Evolutionary conservation across 192 early-diverging fungal genomes (phyloP).

Genomic region (Kappamyces sp.): DNA sequence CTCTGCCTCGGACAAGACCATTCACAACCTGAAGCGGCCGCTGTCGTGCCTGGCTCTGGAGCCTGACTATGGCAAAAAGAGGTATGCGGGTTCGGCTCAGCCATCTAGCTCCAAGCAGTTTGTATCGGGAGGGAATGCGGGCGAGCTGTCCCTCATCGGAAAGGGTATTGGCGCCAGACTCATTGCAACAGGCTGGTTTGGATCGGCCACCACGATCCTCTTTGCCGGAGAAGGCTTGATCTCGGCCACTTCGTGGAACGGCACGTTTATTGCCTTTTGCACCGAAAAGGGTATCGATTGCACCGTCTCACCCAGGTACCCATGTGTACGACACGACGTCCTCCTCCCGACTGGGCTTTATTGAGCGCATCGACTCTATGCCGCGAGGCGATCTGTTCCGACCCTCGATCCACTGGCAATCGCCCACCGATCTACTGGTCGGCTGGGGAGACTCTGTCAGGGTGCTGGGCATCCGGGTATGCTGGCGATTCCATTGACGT

Average conservation of each 20-base stretch:
- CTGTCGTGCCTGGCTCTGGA: constrained; percentile 86
- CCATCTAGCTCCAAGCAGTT: constrained; percentile 58
- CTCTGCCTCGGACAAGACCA: constrained; percentile 56
- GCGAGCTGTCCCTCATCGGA: constrained; percentile 76
- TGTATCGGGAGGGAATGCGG: constrained; percentile 86
- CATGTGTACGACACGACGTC: constrained; percentile 74
- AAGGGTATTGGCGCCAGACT: constrained; percentile 47
- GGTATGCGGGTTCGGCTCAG: no score
- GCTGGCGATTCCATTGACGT: not conserved
- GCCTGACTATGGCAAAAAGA: constrained; percentile 72
- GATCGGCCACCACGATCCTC: constrained; percentile 69
- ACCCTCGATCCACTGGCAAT: constrained; percentile 83
- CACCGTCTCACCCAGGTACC: constrained; percentile 39
- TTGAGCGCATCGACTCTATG: constrained; percentile 70
- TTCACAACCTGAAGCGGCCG: constrained; percentile 73
- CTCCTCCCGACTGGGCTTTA: constrained; percentile 72
- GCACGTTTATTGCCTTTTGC: constrained; percentile 85
- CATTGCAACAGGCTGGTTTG: constrained; percentile 71
- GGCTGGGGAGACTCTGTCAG: constrained; percentile 96
- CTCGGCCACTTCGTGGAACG: constrained; percentile 78
- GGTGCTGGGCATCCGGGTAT: constrained; percentile 66
- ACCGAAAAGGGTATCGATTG: constrained; percentile 61
- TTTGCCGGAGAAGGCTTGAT: constrained; percentile 88
- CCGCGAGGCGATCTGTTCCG: constrained; percentile 78
- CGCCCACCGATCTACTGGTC: constrained; percentile 68